A percentile compares a stretch with the other conserved stretches of the same genome.
These are phyloP conservation scores for Mycena albidolilacea DNA, from an alignment of 768 basidiomycete species.

Conservation along the genomic window DNA sequence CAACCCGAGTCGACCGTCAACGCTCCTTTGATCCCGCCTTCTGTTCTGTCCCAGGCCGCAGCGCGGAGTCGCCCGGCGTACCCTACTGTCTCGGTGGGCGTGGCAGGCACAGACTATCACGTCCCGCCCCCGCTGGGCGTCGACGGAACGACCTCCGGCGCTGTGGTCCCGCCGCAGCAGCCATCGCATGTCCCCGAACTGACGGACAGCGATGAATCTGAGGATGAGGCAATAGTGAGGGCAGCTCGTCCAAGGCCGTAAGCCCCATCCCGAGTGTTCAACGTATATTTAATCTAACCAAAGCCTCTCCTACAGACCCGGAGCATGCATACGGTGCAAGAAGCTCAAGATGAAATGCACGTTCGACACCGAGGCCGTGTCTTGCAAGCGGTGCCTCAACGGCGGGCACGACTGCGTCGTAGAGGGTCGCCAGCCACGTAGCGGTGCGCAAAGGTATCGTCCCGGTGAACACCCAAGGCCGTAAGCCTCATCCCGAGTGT, in stretches of 20 bases:
- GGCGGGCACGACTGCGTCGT: slow-evolving; percentile 83
- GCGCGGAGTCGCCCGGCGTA: neutral
- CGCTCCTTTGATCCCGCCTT: neutral
- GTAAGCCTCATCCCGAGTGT: neutral
- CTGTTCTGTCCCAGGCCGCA: too few species aligned
- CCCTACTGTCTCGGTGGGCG: neutral
- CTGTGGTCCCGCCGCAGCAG: too few species aligned
- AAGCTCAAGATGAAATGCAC: slow-evolving; percentile 80
- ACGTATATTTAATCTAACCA: too few species aligned
- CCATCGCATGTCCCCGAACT: too few species aligned
- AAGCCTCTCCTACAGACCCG: slow-evolving; percentile 48
- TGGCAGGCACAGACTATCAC: too few species aligned
- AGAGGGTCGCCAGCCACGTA: slow-evolving; percentile 85
- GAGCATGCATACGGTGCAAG: slow-evolving; percentile 84
- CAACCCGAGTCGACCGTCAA: neutral
- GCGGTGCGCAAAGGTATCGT: slow-evolving; percentile 49
- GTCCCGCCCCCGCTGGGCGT: too few species aligned
- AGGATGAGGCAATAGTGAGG: too few species aligned
- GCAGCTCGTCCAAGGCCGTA: neutral
- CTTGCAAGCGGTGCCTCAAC: slow-evolving; percentile 81
- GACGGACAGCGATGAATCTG: too few species aligned
- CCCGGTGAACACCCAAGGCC: too few species aligned
- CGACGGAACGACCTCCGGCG: too few species aligned
- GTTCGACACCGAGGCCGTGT: slow-evolving; percentile 78
- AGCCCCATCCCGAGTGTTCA: neutral